phyloP scores from a whole-genome alignment of 1,284 basidiomycete genomes.

The Sanghuangporus baumii region DNA sequence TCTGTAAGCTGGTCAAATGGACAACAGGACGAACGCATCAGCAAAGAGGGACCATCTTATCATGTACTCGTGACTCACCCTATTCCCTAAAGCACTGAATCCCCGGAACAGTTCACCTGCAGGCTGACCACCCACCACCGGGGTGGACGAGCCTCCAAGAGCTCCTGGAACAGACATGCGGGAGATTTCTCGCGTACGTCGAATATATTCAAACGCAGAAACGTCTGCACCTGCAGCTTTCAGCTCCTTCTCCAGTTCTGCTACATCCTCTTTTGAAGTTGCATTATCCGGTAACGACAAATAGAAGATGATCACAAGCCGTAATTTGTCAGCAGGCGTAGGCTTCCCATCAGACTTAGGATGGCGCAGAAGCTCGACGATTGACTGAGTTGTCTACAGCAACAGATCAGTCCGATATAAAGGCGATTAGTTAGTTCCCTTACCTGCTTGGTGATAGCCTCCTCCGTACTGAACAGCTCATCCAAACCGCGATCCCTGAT shows the following conservation, averaged over 20 bases:
- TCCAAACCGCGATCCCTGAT: constrained; percentile 96
- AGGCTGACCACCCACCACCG: constrained; percentile 64
- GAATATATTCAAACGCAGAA: constrained; percentile 90
- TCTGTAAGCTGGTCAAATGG: constrained; percentile 67
- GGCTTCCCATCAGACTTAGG: constrained; percentile 59
- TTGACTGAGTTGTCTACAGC: constrained; percentile 63
- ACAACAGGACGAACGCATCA: constrained; percentile 12
- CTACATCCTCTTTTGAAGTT: constrained; percentile 81
- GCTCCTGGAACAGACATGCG: constrained; percentile 55
- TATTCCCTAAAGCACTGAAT: constrained; percentile 88
- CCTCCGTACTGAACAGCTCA: constrained; percentile 95
- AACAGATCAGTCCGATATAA: constrained; percentile 1
- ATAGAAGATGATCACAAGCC: constrained; percentile 92
- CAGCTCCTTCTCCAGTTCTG: constrained; percentile 84
- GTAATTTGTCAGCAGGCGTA: constrained; percentile 84
- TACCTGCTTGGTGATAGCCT: constrained; percentile 82
- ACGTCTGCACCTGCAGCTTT: constrained; percentile 75
- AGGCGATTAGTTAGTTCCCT: constrained; percentile 2
- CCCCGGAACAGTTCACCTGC: constrained; percentile 83
- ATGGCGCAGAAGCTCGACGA: constrained; percentile 79
- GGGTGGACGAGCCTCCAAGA: constrained; percentile 65
- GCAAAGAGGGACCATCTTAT: neutral
- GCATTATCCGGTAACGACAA: constrained; percentile 79
- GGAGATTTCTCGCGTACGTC: constrained; percentile 87
- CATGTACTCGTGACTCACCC: constrained; percentile 43